Evolutionary conservation across 2,329 filamentous ascomycete species (phyloP).

Genomic region (Pseudogymnoascus sp.): DNA sequence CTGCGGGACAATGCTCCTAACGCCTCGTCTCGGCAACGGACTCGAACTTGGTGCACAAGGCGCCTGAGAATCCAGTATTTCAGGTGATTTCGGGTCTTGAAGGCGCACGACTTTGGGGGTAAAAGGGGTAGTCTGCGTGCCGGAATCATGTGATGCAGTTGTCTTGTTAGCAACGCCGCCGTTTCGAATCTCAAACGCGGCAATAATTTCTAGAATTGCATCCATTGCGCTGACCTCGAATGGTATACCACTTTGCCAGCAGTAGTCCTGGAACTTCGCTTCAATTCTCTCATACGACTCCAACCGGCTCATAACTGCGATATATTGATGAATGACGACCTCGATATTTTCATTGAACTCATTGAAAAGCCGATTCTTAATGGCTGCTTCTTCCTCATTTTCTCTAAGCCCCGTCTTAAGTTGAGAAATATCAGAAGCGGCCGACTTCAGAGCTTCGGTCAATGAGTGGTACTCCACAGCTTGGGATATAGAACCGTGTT

Average conservation of each 20-base stretch:
- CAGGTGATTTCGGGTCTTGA: not conserved
- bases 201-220: not conserved
- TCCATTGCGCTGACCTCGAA: no score
- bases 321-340: not conserved
- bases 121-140: not conserved
- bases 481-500: not conserved
- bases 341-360: not conserved
- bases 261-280: not conserved
- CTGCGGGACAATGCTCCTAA: not conserved
- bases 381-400: not conserved
- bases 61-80: not conserved
- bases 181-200: not conserved
- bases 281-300: not conserved
- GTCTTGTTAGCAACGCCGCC: not conserved
- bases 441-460: not conserved
- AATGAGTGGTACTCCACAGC: not conserved
- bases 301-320: not conserved
- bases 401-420: not conserved
- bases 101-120: not conserved
- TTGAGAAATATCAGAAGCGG: not conserved
- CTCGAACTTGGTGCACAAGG: not conserved
- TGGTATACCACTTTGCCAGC: not conserved
- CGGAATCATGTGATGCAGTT: no score
- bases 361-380: not conserved
- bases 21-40: slow-evolving; percentile 24